A percentile compares a stretch with the other conserved stretches of the same genome.
Evolutionary conservation across 371 early-diverging fungal genomes (phyloP).

Genomic region (Actinomortierella wolfii): DNA sequence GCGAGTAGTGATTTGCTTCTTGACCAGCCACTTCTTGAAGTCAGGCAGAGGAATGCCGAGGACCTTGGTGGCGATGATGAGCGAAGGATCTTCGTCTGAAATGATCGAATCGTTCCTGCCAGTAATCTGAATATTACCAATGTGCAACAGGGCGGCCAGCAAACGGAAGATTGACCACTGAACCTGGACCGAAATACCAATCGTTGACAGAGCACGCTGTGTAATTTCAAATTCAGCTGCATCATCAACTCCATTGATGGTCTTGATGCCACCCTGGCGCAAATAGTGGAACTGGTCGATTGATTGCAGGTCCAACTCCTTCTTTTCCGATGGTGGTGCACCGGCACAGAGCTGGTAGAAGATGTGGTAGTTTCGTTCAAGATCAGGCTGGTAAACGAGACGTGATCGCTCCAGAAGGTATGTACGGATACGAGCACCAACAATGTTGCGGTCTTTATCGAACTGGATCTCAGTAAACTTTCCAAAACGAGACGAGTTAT

Average conservation of each 20-base stretch:
- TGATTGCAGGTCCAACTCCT: slow-evolving; percentile 74
- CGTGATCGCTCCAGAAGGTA: slow-evolving; percentile 99
- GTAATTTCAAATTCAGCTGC: slow-evolving; percentile 89
- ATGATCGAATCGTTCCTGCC: slow-evolving; percentile 73
- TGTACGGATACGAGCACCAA: slow-evolving; percentile 95
- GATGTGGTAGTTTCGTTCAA: slow-evolving; percentile 98
- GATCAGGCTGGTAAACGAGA: slow-evolving; percentile 89
- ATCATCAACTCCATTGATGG: slow-evolving; percentile 89
- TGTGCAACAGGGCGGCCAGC: slow-evolving; percentile 88
- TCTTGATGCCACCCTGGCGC: slow-evolving; percentile 83
- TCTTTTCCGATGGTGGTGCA: slow-evolving; percentile 80
- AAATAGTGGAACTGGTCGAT: slow-evolving; percentile 87
- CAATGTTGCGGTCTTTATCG: slow-evolving; percentile 79
- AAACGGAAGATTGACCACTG: slow-evolving; percentile 92
- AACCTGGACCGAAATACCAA: slow-evolving; percentile 82
- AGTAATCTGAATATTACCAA: slow-evolving; percentile 91
- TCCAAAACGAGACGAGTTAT: slow-evolving; percentile 98
- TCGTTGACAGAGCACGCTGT: slow-evolving; percentile 79
- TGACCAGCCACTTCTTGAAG: slow-evolving; percentile 89
- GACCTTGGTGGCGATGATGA: slow-evolving; percentile 67
- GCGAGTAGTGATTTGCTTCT: slow-evolving; percentile 86
- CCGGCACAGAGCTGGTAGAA: slow-evolving; percentile 98
- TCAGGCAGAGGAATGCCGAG: slow-evolving; percentile 75
- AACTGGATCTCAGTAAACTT: slow-evolving; percentile 98
- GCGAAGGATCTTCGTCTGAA: slow-evolving; percentile 72